These are phyloP conservation scores for Samsoniella hepiali DNA, from an alignment of 2,329 filamentous ascomycete genomes.

Conservation along the genomic window DNA sequence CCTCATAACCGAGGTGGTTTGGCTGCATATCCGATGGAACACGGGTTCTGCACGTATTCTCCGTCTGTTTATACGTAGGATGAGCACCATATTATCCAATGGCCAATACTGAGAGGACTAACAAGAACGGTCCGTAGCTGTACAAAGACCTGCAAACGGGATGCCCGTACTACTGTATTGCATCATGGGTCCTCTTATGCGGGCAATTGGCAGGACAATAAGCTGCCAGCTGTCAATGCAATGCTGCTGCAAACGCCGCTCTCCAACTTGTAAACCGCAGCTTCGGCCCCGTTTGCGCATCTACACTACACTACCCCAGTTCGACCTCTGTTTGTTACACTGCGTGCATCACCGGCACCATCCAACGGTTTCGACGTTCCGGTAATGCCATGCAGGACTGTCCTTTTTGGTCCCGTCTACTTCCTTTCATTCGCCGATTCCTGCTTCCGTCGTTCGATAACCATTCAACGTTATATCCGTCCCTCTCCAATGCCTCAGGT, in stretches of 20 bases:
- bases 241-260: not conserved
- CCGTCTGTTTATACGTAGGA: too few species aligned
- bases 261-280: not conserved
- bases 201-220: not conserved
- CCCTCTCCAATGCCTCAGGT: not conserved
- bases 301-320: not conserved
- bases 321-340: not conserved
- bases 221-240: not conserved
- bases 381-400: not conserved
- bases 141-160: not conserved
- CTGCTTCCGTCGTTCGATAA: not conserved
- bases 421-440: not conserved
- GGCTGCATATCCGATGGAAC: too few species aligned
- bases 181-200: not conserved
- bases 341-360: not conserved
- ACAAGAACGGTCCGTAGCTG: too few species aligned
- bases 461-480: not conserved
- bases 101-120: too few species aligned
- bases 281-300: not conserved
- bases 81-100: too few species aligned
- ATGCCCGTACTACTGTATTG: not conserved
- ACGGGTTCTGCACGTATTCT: too few species aligned
- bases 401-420: not conserved
- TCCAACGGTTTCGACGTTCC: not conserved
- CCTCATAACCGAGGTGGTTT: too few species aligned